A percentile compares a stretch with the other conserved stretches of the same genome.
phyloP scores from a whole-genome alignment of 352 stramenopile genomes.

The Globisporangium cederbergense region DNA sequence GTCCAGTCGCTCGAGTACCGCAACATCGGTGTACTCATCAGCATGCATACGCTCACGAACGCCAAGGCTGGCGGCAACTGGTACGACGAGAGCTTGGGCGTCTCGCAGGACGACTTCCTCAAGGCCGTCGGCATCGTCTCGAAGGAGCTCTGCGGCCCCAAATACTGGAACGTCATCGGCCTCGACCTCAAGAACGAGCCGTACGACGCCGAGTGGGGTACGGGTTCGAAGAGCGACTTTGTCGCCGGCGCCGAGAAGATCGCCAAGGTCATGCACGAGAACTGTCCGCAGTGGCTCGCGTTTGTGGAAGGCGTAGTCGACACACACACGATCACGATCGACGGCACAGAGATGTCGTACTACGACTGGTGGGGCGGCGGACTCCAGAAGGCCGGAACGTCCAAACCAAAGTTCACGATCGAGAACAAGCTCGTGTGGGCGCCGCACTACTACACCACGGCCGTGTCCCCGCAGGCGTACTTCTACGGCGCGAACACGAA shows the following conservation, averaged over 20 bases:
- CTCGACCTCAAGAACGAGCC: conserved; percentile 84
- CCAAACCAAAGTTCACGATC: conserved; percentile 46
- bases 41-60: conserved; percentile 67
- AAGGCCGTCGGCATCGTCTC: conserved; percentile 51
- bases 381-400: conserved; percentile 49
- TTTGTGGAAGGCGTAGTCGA: conserved; percentile 74
- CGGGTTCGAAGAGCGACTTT: conserved; percentile 61
- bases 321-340: conserved; percentile 44
- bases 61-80: conserved; percentile 54
- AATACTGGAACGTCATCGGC: conserved; percentile 83
- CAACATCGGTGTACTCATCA: conserved; percentile 73
- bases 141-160: conserved; percentile 48
- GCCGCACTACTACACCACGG: conserved; percentile 82
- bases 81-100: conserved; percentile 46
- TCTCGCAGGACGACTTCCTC: conserved; percentile 61
- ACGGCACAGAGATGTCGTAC: conserved; percentile 47
- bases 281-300: conserved; percentile 71
- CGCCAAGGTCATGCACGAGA: conserved; percentile 67
- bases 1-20: conserved; percentile 64
- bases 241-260: conserved; percentile 65
- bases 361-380: conserved; percentile 83
- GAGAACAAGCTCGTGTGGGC: conserved; percentile 80
- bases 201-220: conserved; percentile 62
- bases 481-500: conserved; percentile 65
- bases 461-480: conserved; percentile 64